A percentile compares a stretch with the other conserved stretches of the same genome.
phyloP scores from a whole-genome alignment of 163 green algal genomes.

The Volvox carteri region DNA sequence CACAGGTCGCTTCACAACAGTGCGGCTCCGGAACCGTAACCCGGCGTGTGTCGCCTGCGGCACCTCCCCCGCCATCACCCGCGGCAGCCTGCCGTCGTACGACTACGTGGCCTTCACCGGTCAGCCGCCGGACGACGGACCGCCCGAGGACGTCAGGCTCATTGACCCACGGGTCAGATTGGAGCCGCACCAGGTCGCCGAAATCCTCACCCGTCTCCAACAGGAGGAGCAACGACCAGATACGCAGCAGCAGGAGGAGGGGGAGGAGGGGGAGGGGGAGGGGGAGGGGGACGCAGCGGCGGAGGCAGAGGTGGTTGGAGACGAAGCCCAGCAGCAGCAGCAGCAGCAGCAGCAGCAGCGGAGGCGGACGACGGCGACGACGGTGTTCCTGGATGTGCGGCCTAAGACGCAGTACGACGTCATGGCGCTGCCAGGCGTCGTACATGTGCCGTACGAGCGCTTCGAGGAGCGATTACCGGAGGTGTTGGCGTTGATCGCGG shows the following conservation, averaged over 20 bases:
- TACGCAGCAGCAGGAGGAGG: not conserved
- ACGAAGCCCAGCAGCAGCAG: conserved; percentile 9
- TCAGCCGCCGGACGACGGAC: conserved; percentile 65
- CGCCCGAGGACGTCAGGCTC: conserved; percentile 63
- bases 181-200: too few relatives aligned
- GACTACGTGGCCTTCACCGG: conserved; percentile 90
- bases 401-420: conserved; percentile 85
- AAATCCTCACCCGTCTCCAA: too few relatives aligned
- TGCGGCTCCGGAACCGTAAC: conserved; percentile 85
- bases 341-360: conserved; percentile 39
- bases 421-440: conserved; percentile 80
- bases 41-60: conserved; percentile 85
- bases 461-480: conserved; percentile 57
- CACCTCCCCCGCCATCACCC: conserved; percentile 69
- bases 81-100: conserved; percentile 72
- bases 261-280: not conserved
- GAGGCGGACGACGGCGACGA: conserved; percentile 4
- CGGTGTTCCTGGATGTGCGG: conserved; percentile 89
- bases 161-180: conserved; percentile 70
- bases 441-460: conserved; percentile 77
- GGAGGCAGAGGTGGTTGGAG: not conserved
- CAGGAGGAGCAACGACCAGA: conserved; percentile 22
- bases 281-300: not conserved
- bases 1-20: conserved; percentile 73
- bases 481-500: conserved; percentile 58